Percentiles rank a stretch among this genome's conserved stretches.
phyloP scores from a whole-genome alignment of 805 yeast genomes.

The Brettanomyces anomalus region DNA sequence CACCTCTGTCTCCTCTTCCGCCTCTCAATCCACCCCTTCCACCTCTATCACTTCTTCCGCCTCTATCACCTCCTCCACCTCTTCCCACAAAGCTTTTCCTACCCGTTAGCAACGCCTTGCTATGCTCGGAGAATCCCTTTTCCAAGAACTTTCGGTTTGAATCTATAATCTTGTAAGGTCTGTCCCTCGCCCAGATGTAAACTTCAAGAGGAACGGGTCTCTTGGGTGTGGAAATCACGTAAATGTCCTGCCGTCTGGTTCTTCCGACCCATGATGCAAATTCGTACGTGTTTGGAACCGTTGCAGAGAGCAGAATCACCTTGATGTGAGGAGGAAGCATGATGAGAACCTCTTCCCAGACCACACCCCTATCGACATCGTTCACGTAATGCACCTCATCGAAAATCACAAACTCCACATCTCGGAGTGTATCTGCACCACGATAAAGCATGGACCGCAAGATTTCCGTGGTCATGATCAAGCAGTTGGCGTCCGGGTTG shows the following conservation, averaged over 20 bases:
- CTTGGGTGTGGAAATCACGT: constrained; percentile 92
- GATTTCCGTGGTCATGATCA: constrained; percentile 99
- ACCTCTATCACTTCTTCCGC: constrained; percentile 28
- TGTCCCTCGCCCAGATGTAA: constrained; percentile 72
- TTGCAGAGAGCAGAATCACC: constrained; percentile 89
- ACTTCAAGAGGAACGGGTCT: constrained; percentile 95
- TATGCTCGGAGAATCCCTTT: constrained; percentile 52
- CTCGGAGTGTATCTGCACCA: constrained; percentile 97
- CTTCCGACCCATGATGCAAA: constrained; percentile 99
- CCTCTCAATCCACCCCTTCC: constrained; percentile 25
- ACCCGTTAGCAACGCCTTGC: constrained; percentile 36
- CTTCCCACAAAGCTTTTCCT: constrained; percentile 25
- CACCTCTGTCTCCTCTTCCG: constrained; percentile 20
- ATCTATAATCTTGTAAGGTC: constrained; percentile 65
- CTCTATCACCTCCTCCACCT: constrained; percentile 18
- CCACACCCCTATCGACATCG: constrained; percentile 97
- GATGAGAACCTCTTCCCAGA: constrained; percentile 98
- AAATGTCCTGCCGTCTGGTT: constrained; percentile 90
- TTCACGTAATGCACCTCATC: constrained; percentile 99
- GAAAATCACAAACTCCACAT: constrained; percentile 97
- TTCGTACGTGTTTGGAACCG: constrained; percentile 97
- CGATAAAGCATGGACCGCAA: constrained; percentile 91
- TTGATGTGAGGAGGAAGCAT: constrained; percentile 93
- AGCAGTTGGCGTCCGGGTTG: constrained; percentile 95
- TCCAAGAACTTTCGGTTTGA: constrained; percentile 63